Percentiles rank a stretch among this genome's conserved stretches.
Evolutionary conservation across 768 basidiomycete species (phyloP).

Genomic region (Ramaria rubella): DNA sequence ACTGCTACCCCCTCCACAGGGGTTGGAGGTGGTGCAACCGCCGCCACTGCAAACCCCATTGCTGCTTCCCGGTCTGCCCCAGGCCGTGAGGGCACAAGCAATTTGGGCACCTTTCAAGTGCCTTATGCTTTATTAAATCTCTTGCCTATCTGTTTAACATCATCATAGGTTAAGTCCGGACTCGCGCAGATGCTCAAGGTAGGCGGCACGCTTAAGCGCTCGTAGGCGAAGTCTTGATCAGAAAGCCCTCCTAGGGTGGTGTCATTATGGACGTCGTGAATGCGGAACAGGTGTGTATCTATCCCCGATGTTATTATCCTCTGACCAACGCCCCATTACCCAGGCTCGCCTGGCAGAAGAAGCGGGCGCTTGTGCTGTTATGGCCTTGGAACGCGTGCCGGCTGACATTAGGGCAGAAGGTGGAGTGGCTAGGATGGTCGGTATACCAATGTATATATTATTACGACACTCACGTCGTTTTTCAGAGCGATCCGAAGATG

Average conservation of each 20-base stretch:
- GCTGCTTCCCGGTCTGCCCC: slow-evolving; percentile 8
- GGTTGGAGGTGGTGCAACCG: neutral
- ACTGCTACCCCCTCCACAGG: neutral
- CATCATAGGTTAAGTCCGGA: slow-evolving; percentile 76
- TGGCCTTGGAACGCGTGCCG: slow-evolving; percentile 93
- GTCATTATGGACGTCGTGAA: slow-evolving; percentile 97
- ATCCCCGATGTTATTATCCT: slow-evolving; percentile 25
- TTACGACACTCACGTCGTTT: neutral
- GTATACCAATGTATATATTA: slow-evolving; percentile 18
- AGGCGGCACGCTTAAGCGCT: slow-evolving; percentile 16
- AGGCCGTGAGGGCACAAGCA: slow-evolving; percentile 36
- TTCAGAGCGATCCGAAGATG: slow-evolving; percentile 86
- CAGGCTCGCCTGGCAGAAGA: slow-evolving; percentile 95
- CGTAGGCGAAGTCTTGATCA: slow-evolving; percentile 11
- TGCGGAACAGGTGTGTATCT: slow-evolving; percentile 47
- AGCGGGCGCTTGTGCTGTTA: slow-evolving; percentile 95
- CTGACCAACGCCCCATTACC: slow-evolving; percentile 9
- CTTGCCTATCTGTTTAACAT: slow-evolving; percentile 11
- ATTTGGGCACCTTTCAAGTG: slow-evolving; percentile 68
- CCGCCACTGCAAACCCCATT: neutral
- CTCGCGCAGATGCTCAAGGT: slow-evolving; percentile 97
- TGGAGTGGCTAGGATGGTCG: slow-evolving; percentile 93
- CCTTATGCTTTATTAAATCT: slow-evolving; percentile 2
- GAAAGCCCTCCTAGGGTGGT: slow-evolving; percentile 46
- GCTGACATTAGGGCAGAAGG: slow-evolving; percentile 90